Evolutionary conservation across 2,329 filamentous ascomycete species (phyloP).

Genomic region (Pyrenophora teres): DNA sequence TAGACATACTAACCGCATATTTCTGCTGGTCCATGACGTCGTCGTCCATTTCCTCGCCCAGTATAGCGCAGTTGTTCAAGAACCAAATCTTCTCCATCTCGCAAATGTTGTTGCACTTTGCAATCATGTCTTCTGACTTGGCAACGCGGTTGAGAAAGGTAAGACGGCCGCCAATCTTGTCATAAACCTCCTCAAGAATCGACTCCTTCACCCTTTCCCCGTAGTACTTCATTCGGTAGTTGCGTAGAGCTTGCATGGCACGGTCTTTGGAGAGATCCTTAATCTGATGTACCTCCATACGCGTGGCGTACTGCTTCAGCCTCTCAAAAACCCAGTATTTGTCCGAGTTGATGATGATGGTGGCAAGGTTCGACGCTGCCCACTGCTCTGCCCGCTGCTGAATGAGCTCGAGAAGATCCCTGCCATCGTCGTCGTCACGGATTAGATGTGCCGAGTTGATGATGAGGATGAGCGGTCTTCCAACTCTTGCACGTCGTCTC

Average conservation of each 20-base stretch:
- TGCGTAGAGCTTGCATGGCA: slow-evolving; percentile 75
- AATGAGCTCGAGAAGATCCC: slow-evolving; percentile 88
- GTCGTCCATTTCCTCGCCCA: slow-evolving; percentile 82
- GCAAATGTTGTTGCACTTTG: slow-evolving; percentile 74
- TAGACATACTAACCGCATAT: slow-evolving; percentile 70
- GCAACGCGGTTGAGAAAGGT: slow-evolving; percentile 89
- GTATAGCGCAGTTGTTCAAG: slow-evolving; percentile 75
- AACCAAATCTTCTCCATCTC: slow-evolving; percentile 77
- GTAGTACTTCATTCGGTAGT: slow-evolving; percentile 81
- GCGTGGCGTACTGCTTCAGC: slow-evolving; percentile 86
- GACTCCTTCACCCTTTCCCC: slow-evolving; percentile 60
- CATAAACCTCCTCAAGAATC: slow-evolving; percentile 77
- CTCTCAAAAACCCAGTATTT: slow-evolving; percentile 99
- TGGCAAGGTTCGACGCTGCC: slow-evolving; percentile 89
- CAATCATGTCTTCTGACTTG: slow-evolving; percentile 80
- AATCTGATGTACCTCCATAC: slow-evolving; percentile 92
- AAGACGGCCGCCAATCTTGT: slow-evolving; percentile 83
- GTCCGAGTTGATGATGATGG: slow-evolving; percentile 92
- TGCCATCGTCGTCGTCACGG: slow-evolving; percentile 89
- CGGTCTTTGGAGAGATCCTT: slow-evolving; percentile 78
- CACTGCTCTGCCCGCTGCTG: slow-evolving; percentile 96
- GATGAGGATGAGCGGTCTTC: slow-evolving; percentile 82
- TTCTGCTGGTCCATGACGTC: slow-evolving; percentile 99
- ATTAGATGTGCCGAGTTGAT: slow-evolving; percentile 93
- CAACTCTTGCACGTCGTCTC: slow-evolving; percentile 63